phyloP scores from a whole-genome alignment of 2,329 filamentous ascomycete genomes.

The Claviceps sp. region DNA sequence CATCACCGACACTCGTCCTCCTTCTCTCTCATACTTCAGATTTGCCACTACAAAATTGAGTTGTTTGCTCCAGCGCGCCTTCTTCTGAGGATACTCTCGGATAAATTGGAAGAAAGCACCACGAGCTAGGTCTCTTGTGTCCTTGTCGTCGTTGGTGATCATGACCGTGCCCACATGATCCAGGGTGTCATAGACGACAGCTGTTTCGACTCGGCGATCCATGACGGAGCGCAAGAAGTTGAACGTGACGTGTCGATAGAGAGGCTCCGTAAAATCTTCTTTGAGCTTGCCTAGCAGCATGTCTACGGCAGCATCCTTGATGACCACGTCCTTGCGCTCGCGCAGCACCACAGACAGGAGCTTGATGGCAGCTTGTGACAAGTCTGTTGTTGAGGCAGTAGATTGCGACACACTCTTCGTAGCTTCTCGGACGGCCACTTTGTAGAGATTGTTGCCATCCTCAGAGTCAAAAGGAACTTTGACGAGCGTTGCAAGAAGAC shows the following conservation, averaged over 20 bases:
- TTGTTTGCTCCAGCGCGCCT: constrained; percentile 78
- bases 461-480: constrained; percentile 71
- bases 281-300: constrained; percentile 71
- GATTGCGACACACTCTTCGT: constrained; percentile 67
- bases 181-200: constrained; percentile 79
- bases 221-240: constrained; percentile 84
- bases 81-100: constrained; percentile 85
- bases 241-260: constrained; percentile 86
- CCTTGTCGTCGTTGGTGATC: constrained; percentile 88
- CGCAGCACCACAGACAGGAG: constrained; percentile 73
- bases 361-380: constrained; percentile 80
- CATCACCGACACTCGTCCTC: constrained; percentile 84
- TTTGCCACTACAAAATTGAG: constrained; percentile 82
- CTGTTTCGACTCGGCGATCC: constrained; percentile 71
- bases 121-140: constrained; percentile 74
- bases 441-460: constrained; percentile 47
- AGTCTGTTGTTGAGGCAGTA: constrained; percentile 65
- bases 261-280: constrained; percentile 81
- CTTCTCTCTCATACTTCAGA: constrained; percentile 76
- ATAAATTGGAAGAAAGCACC: constrained; percentile 91
- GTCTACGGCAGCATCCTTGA: constrained; percentile 73
- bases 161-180: constrained; percentile 85
- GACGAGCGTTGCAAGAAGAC: constrained; percentile 71
- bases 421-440: constrained; percentile 75
- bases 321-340: constrained; percentile 59